These are phyloP conservation scores for Wickerhamiella bombiphila DNA, from an alignment of 805 yeast species.

Conservation along the genomic window DNA sequence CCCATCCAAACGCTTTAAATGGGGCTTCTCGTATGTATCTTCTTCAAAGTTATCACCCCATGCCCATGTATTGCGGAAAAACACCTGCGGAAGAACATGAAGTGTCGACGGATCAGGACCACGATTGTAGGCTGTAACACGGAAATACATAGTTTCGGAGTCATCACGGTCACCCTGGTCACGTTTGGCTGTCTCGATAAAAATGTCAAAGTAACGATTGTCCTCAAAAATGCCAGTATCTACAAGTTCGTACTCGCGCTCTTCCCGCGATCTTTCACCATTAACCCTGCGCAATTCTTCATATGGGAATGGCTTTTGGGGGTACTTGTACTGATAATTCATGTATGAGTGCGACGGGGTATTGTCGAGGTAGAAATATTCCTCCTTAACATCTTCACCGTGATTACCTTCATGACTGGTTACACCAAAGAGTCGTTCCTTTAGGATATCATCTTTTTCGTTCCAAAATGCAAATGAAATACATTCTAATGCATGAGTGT, in stretches of 20 bases:
- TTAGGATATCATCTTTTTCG: conserved; percentile 68
- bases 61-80: conserved; percentile 84
- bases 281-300: conserved; percentile 55
- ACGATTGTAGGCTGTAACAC: conserved; percentile 79
- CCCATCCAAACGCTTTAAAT: conserved; percentile 29
- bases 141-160: conserved; percentile 64
- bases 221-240: conserved; percentile 57
- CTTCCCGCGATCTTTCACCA: conserved; percentile 47
- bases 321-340: conserved; percentile 84
- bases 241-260: conserved; percentile 65
- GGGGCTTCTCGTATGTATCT: conserved; percentile 16
- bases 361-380: conserved; percentile 63
- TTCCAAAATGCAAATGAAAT: conserved; percentile 83
- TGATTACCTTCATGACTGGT: conserved; percentile 92
- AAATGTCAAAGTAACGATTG: conserved; percentile 70
- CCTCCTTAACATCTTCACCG: conserved; percentile 79
- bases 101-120: conserved; percentile 75
- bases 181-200: conserved; percentile 79
- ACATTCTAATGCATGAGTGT: conserved; percentile 63
- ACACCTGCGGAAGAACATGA: conserved; percentile 71
- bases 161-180: conserved; percentile 34
- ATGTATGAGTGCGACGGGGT: conserved; percentile 87
- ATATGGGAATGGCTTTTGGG: conserved; percentile 76
- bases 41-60: conserved; percentile 49
- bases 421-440: conserved; percentile 75